Base-by-base conservation (phyloP, 257 asterid genomes). In the Paulownia fortunei region DNA sequence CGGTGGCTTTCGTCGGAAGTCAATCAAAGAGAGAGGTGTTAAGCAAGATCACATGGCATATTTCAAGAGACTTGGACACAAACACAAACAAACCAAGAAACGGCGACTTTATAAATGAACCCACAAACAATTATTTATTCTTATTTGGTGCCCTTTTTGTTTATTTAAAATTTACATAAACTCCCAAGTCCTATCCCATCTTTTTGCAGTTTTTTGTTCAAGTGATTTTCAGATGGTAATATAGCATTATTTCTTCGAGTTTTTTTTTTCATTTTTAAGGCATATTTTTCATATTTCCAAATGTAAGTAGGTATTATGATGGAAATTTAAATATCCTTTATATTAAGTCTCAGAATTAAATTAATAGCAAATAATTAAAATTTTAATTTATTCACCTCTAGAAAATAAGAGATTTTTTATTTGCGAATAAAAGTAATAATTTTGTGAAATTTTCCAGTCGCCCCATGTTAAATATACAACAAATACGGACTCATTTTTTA, bases 21-120 rank as follows among this genome's bases (percentile, higher is more conserved):
- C 84, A 80, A 83, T 82, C 84, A 86, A 78, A 54, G 84, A 76
- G 79, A 69, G 75, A 72, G 78, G 67, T 62, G 72, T 23, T 37
- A 21, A 72, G 88, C 85, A 85, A 86, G 88, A 87, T 86, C 92
- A 83, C 87, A 87, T 83, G 92, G 89, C 85, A 84, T 85, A 84
- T 84, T 80, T 84, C 68, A 82, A 86, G 92, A 85, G 86, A 87
- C 54, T 51, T 51, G 55, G 79, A 80, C 83, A 76, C 59, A 79
- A 82, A 84, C 87, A 82, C 84, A 84, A 71, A 89, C 84, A 73
- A 88, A 90, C 81, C 82, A 78, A 79, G 85, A 73, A 90, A 79
- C 73, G 88, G 88, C 80, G 91, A 82, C 86, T 87, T 83, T 83
- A 74, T 81, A 81, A 82, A 83, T 72, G 76, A 84, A 75, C 76